These are phyloP conservation scores for Ganoderma meredithae DNA, from an alignment of 1,284 basidiomycete species.

Conservation along the genomic window DNA sequence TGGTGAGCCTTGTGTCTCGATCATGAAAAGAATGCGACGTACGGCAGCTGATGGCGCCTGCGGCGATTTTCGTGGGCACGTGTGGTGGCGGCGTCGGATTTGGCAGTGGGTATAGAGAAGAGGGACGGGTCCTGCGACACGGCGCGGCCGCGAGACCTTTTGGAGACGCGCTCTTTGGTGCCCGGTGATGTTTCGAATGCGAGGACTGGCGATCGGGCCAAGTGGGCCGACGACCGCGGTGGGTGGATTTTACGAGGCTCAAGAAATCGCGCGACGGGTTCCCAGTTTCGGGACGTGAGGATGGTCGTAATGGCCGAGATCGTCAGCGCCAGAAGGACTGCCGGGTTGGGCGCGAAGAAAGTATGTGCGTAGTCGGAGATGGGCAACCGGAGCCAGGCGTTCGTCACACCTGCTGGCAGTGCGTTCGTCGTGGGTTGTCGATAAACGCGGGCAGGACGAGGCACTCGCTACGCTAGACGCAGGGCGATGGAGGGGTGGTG, in stretches of 20 bases:
- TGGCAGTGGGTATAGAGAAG: neutral
- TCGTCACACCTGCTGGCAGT: neutral
- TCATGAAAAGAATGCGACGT: too few relatives aligned
- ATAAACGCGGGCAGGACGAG: neutral
- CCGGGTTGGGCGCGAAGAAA: neutral
- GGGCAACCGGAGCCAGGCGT: neutral
- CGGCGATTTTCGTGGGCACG: neutral
- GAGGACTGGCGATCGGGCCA: conserved; percentile 12
- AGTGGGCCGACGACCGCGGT: conserved; percentile 14
- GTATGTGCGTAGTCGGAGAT: conserved; percentile 9
- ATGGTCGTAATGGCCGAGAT: conserved; percentile 16
- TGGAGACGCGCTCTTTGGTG: neutral
- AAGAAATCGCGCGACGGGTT: conserved; percentile 5
- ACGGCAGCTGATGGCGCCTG: conserved; percentile 4
- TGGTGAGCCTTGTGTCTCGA: neutral
- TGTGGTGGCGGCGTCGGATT: neutral
- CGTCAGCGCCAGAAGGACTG: conserved; percentile 18
- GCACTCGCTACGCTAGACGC: neutral
- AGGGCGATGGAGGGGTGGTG: neutral
- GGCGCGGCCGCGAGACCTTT: neutral
- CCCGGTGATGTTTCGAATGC: neutral
- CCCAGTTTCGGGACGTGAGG: conserved; percentile 4
- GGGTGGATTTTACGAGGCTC: conserved; percentile 17
- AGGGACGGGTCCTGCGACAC: neutral
- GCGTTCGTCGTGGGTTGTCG: neutral